Conservation (phyloP, 768 basidiomycete genomes). For the Psilocybe sp. region DNA sequence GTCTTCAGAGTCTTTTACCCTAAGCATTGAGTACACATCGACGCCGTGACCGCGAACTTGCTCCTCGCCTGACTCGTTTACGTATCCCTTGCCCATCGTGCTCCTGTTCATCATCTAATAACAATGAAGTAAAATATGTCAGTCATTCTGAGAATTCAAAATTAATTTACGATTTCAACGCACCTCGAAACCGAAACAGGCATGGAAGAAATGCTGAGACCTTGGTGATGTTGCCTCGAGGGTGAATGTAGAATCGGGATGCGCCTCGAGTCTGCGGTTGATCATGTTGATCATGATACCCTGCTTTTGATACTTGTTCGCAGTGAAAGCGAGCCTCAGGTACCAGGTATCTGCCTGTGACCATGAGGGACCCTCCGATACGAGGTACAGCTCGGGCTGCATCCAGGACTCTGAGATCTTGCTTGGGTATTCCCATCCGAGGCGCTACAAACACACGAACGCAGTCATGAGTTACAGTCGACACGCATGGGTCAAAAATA, state of each 20-base stretch:
- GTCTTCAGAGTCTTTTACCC: neutral
- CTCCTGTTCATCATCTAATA: slow-evolving; percentile 7
- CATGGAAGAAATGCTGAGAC: slow-evolving; percentile 1
- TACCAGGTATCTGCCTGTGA: slow-evolving; percentile 5
- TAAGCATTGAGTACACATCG: slow-evolving; percentile 11
- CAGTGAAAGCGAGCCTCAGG: slow-evolving; percentile 8
- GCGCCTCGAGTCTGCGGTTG: neutral
- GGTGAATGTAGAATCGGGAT: neutral
- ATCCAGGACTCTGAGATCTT: slow-evolving; percentile 3
- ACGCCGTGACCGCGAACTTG: slow-evolving; percentile 3
- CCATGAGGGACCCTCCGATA: slow-evolving; percentile 5
- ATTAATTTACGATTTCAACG: neutral
- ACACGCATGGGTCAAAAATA: no score
- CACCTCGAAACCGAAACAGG: slow-evolving; percentile 6
- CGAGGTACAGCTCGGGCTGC: neutral
- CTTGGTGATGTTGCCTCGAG: slow-evolving; percentile 1
- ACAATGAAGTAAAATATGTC: neutral
- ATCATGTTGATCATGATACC: slow-evolving; percentile 7
- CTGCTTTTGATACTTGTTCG: slow-evolving; percentile 1
- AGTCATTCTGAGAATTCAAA: neutral
- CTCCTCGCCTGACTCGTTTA: slow-evolving; percentile 1
- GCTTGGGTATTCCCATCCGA: slow-evolving; percentile 7
- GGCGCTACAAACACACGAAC: neutral
- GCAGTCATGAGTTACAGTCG: no score
- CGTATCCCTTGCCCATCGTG: slow-evolving; percentile 3